Evolutionary conservation across 2,329 filamentous ascomycete species (phyloP).

Genomic region (Ophiostoma populinum): DNA sequence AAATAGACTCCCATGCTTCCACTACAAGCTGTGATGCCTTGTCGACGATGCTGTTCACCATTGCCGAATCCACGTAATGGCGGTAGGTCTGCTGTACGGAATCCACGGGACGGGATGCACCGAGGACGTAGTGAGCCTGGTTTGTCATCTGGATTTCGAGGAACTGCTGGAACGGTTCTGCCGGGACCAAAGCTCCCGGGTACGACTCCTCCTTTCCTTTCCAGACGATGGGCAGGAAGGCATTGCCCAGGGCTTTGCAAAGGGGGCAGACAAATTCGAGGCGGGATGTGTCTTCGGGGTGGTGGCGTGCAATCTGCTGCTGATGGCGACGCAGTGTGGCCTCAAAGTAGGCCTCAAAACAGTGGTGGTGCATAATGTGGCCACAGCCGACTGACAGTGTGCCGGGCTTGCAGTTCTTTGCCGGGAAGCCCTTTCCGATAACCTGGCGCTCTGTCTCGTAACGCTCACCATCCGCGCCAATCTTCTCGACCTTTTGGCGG

Average conservation of each 20-base stretch:
- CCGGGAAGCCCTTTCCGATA: conserved; percentile 77
- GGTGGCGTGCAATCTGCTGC: conserved; percentile 85
- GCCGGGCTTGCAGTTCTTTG: conserved; percentile 46
- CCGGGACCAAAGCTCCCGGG: conserved; percentile 49
- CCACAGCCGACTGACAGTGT: conserved; percentile 84
- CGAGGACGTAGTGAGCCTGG: conserved; percentile 24
- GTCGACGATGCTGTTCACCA: conserved; percentile 24
- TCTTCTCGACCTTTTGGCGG: conserved; percentile 55
- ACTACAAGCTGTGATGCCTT: conserved; percentile 20
- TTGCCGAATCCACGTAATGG: conserved; percentile 20
- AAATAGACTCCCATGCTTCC: conserved; percentile 25
- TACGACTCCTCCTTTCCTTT: conserved; percentile 77
- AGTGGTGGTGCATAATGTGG: conserved; percentile 96
- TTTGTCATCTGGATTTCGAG: conserved; percentile 38
- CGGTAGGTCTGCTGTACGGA: conserved; percentile 20
- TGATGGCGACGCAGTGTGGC: conserved; percentile 70
- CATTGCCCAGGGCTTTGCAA: conserved; percentile 90
- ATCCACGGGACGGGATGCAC: conserved; percentile 17
- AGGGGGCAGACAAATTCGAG: conserved; percentile 94
- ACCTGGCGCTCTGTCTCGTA: conserved; percentile 62
- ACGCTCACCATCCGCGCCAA: conserved; percentile 53
- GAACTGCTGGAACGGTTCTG: conserved; percentile 47
- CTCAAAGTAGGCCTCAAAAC: conserved; percentile 81
- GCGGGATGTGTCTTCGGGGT: conserved; percentile 61
- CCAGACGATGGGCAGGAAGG: conserved; percentile 91